Conservation (phyloP, 1,284 basidiomycete genomes). For the Fomitopsis betulina region DNA sequence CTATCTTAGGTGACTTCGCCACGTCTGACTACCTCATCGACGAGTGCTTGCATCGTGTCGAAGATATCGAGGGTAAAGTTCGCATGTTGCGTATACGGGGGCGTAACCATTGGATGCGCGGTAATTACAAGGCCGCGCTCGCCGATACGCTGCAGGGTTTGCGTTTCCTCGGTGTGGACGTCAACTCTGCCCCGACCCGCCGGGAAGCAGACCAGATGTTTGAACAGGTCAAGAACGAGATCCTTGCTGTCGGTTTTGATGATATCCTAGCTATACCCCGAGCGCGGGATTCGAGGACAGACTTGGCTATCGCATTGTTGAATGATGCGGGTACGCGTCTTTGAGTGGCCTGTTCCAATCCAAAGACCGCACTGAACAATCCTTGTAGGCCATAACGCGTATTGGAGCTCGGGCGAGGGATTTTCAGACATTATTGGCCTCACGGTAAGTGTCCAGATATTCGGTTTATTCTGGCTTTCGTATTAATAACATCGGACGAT, state of each 20-base stretch:
- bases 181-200: conserved; percentile 47
- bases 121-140: conserved; percentile 50
- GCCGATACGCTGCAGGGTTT: conserved; percentile 56
- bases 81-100: conserved; percentile 55
- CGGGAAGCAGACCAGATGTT: conserved; percentile 57
- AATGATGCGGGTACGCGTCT: conserved; percentile 55
- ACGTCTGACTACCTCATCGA: conserved; percentile 46
- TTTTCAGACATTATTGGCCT: conserved; percentile 61
- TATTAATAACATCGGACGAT: not conserved
- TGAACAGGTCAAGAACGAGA: conserved; percentile 64
- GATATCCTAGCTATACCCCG: conserved; percentile 59
- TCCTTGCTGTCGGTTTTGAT: conserved; percentile 62
- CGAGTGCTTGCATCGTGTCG: conserved; percentile 45
- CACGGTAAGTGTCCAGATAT: conserved; percentile 40
- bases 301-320: conserved; percentile 58
- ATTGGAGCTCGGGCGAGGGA: conserved; percentile 57
- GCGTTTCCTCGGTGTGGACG: conserved; percentile 54
- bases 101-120: conserved; percentile 56
- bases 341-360: not conserved
- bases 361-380: conserved; percentile 4
- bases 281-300: conserved; percentile 49
- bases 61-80: conserved; percentile 49
- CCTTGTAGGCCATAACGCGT: conserved; percentile 53
- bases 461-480: not conserved
- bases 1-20: conserved; percentile 41